Conservation (phyloP, 148 eudicot genomes). For the Nepenthes mirabilis region DNA sequence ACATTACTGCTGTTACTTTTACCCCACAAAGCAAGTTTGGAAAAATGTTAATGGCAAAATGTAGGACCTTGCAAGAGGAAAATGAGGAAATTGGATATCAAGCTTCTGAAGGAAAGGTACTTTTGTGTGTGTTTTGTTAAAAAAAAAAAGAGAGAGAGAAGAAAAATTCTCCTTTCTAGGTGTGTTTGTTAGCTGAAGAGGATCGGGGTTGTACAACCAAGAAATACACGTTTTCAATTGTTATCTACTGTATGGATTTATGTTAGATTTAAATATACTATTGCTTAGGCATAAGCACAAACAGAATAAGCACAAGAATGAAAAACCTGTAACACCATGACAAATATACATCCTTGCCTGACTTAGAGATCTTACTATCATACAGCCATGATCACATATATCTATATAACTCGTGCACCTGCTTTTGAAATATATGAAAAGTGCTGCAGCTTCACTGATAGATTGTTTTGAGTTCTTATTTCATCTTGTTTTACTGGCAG, state of each 20-base stretch:
- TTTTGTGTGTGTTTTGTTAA: conserved; percentile 1
- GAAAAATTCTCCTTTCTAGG: neutral
- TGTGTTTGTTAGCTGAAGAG: neutral
- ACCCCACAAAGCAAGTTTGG: conserved; percentile 96
- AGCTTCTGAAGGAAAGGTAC: conserved; percentile 98
- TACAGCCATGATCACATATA: no score
- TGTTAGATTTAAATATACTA: neutral
- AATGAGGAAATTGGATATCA: conserved; percentile 98
- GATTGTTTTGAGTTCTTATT: no score
- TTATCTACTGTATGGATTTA: no score
- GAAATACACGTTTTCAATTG: no score
- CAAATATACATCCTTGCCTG: no score
- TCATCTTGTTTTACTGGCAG: conserved; percentile 27
- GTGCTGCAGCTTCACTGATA: no score
- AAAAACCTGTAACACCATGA: no score
- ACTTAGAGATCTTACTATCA: no score
- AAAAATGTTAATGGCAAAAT: conserved; percentile 87
- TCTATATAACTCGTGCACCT: neutral
- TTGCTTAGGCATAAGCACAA: no score
- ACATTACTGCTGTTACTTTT: conserved; percentile 70
- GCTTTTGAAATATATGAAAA: conserved; percentile 2
- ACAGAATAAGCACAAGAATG: no score
- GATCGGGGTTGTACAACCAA: no score
- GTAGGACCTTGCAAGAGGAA: conserved; percentile 89
- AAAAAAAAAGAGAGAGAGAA: no score